Percentiles rank a stretch among this genome's conserved stretches.
Evolutionary conservation across 208 protist genomes (phyloP).

Genomic region (Herpetomonas tarakana): DNA sequence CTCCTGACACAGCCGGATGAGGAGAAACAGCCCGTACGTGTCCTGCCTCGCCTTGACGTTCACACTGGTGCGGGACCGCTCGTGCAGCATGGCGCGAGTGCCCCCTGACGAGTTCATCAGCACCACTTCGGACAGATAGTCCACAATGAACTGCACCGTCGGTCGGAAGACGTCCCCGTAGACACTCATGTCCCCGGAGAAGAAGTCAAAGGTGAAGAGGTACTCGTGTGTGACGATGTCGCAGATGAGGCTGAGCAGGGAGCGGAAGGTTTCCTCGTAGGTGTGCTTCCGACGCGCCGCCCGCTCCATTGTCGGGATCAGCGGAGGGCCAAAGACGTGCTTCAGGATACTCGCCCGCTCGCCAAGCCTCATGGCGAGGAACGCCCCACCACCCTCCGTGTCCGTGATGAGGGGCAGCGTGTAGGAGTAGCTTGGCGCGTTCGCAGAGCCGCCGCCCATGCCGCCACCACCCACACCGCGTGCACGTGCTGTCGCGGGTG

Average conservation of each 20-base stretch:
- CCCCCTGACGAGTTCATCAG: slow-evolving; percentile 35
- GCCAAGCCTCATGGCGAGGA: slow-evolving; percentile 37
- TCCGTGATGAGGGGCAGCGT: slow-evolving; percentile 54
- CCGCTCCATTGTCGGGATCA: slow-evolving; percentile 72
- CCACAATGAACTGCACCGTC: slow-evolving; percentile 74
- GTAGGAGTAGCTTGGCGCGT: slow-evolving; percentile 22
- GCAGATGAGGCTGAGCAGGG: slow-evolving; percentile 56
- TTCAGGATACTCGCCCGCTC: slow-evolving; percentile 49
- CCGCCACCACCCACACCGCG: not conserved
- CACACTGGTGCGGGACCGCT: slow-evolving; percentile 37
- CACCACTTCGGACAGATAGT: slow-evolving; percentile 78
- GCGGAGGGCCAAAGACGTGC: slow-evolving; percentile 43
- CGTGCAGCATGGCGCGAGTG: slow-evolving; percentile 37
- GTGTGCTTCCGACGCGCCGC: slow-evolving; percentile 44
- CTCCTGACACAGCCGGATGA: slow-evolving; percentile 79
- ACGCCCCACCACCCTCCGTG: slow-evolving; percentile 9
- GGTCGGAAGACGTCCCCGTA: slow-evolving; percentile 75
- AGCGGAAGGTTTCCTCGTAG: slow-evolving; percentile 87
- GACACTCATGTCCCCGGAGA: slow-evolving; percentile 75
- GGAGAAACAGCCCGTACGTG: slow-evolving; percentile 67
- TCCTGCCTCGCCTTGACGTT: slow-evolving; percentile 57
- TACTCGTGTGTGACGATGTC: slow-evolving; percentile 88
- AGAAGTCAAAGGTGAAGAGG: slow-evolving; percentile 85
- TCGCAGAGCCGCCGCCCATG: not conserved
- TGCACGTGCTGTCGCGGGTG: not conserved